Conservation (phyloP, 805 yeast genomes). For the Peterozyma toletana region DNA sequence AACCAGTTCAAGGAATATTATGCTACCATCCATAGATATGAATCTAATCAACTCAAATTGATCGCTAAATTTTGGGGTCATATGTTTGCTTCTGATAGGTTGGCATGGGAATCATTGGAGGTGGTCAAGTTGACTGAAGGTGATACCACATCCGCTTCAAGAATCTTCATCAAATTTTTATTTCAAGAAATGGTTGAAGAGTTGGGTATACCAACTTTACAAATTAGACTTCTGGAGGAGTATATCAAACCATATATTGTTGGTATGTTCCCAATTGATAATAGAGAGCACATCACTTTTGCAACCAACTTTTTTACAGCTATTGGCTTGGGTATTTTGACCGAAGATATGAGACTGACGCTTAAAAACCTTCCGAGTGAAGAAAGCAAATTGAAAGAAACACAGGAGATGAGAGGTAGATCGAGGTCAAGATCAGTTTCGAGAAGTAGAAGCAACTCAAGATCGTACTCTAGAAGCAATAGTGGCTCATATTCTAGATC, state of each 20-base stretch:
- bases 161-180: slow-evolving; percentile 76
- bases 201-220: slow-evolving; percentile 50
- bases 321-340: slow-evolving; percentile 76
- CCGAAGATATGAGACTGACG: slow-evolving; percentile 69
- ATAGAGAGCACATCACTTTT: slow-evolving; percentile 55
- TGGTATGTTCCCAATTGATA: slow-evolving; percentile 59
- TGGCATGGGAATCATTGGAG: slow-evolving; percentile 57
- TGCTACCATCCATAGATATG: slow-evolving; percentile 53
- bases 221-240: slow-evolving; percentile 42
- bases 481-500: slow-evolving; percentile 10
- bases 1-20: slow-evolving; percentile 51
- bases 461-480: slow-evolving; percentile 4
- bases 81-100: slow-evolving; percentile 58
- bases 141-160: slow-evolving; percentile 69
- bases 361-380: slow-evolving; percentile 17
- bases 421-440: slow-evolving; percentile 10
- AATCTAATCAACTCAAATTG: slow-evolving; percentile 67
- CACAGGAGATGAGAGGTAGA: slow-evolving; percentile 10
- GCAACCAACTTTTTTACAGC: slow-evolving; percentile 91
- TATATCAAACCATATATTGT: slow-evolving; percentile 38
- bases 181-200: slow-evolving; percentile 77
- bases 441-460: neutral
- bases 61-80: slow-evolving; percentile 86
- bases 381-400: slow-evolving; percentile 11
- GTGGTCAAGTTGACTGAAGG: slow-evolving; percentile 56